phyloP scores from a whole-genome alignment of 2,329 filamentous ascomycete genomes.

The Elsinoe arachidis region DNA sequence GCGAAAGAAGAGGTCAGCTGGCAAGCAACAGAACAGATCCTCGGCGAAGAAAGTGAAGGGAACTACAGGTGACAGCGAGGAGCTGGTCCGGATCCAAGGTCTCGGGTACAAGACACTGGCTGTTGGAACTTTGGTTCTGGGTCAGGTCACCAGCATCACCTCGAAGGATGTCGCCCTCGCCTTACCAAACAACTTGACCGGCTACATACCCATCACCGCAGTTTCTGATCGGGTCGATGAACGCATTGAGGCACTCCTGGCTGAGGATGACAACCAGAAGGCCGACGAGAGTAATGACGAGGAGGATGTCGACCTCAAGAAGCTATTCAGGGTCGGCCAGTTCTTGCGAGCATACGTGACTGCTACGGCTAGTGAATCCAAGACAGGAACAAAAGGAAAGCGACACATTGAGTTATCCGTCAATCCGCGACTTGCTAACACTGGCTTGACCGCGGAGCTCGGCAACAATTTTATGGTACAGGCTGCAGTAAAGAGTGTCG shows the following conservation, averaged over 20 bases:
- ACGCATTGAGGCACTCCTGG: conserved; percentile 59
- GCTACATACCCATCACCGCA: conserved; percentile 85
- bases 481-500: conserved; percentile 81
- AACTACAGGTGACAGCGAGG: conserved; percentile 33
- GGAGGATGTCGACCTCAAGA: conserved; percentile 59
- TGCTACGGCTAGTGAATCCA: conserved; percentile 62
- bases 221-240: conserved; percentile 72
- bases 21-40: conserved; percentile 45
- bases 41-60: conserved; percentile 35
- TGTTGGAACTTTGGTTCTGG: conserved; percentile 79
- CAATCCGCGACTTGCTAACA: conserved; percentile 69
- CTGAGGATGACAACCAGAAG: conserved; percentile 50
- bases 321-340: conserved; percentile 74
- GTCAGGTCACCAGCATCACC: conserved; percentile 75
- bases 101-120: conserved; percentile 71
- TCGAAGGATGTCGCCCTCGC: conserved; percentile 69
- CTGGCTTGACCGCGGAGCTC: conserved; percentile 60
- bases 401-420: conserved; percentile 82
- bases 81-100: conserved; percentile 64
- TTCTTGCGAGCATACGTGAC: conserved; percentile 78
- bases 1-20: conserved; percentile 33
- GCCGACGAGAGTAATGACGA: conserved; percentile 47
- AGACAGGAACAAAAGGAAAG: conserved; percentile 53
- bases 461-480: conserved; percentile 71
- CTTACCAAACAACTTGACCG: conserved; percentile 85